Base-by-base conservation (phyloP, 495 filamentous ascomycete genomes). In the Pseudoneurospora amorphoporcata region DNA sequence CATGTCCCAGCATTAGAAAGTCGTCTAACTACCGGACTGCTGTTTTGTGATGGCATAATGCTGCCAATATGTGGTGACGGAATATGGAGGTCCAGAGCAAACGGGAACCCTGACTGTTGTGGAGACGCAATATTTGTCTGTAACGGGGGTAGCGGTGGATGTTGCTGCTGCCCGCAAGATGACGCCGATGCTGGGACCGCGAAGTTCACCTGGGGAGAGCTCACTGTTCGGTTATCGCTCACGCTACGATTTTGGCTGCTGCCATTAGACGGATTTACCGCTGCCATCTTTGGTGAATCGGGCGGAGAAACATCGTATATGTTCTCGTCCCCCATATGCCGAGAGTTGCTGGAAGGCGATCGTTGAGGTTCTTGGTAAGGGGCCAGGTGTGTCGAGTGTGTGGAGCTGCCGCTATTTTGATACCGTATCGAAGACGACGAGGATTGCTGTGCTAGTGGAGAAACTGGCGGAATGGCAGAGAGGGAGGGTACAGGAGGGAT, bases 251-350 rank as follows among this genome's bases (percentile, higher is more conserved):
- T 41, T 16, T 72, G 76, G 5, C 73, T 69, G 14, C 71, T 70
- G n/a, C 37, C 61, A 40, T 37, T 75, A 23, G 72, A 68, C 17
- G 70, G 70, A 17, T 73, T 74, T 8, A 69, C 69, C 3, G 73
- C 69, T 14, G 73, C 71, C 69, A 76, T 39, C 3, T 73, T 19
- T 23, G 83, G 85, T 8, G 86, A 83, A n/a, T 82, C 83, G 4
- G 84, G 84, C 2, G 86, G 86, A n/a, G 86, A 87, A 14, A 87
- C 85, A 73, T 87, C 85, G 72, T 88, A 88, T 1, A 88, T 81
- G 65, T 87, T 85, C 12, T 84, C 84, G 19, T 73, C 78, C 3
- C 75, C 76, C 5, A 76, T 69, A 74, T 77, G 77, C 1, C 76
- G 72, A 19, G 79, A 79, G 35, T 58, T 68, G 10, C 76, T 76